These are phyloP conservation scores for Psilocybe subaeruginosa DNA, from an alignment of 768 basidiomycete species.

Conservation along the genomic window DNA sequence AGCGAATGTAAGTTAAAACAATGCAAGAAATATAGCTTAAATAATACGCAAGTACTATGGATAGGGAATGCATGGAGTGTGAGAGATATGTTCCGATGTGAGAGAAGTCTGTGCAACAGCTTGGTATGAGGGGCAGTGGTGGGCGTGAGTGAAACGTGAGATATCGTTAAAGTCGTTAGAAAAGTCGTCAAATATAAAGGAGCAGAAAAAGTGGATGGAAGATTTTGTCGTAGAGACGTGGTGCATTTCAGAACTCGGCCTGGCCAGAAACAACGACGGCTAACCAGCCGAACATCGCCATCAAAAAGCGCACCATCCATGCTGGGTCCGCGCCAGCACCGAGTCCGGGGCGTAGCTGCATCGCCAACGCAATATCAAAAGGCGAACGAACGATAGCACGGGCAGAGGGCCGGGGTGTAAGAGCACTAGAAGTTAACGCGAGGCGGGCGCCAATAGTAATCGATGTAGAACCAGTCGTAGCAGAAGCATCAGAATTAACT, in stretches of 20 bases:
- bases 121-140: not conserved
- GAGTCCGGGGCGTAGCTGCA: conserved; percentile 76
- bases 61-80: not conserved
- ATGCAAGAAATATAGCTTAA: not conserved
- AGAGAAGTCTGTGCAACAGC: conserved; percentile 46
- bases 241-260: conserved; percentile 19
- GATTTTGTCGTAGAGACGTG: too few relatives aligned
- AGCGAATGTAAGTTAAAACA: not conserved
- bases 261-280: conserved; percentile 55
- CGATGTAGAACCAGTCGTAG: conserved; percentile 7
- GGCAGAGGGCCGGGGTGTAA: conserved; percentile 18
- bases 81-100: conserved; percentile 28
- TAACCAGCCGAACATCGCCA: conserved; percentile 82
- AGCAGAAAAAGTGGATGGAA: too few relatives aligned
- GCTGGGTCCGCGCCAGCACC: conserved; percentile 74
- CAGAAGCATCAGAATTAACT: conserved; percentile 6
- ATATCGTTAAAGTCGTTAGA: not conserved
- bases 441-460: conserved; percentile 14
- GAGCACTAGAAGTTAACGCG: conserved; percentile 2
- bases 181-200: not conserved
- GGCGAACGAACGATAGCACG: conserved; percentile 38
- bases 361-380: conserved; percentile 72
- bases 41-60: not conserved
- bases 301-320: conserved; percentile 80
- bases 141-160: conserved; percentile 30